phyloP scores from a whole-genome alignment of 2,329 filamentous ascomycete genomes.

The Madurella fahalii region DNA sequence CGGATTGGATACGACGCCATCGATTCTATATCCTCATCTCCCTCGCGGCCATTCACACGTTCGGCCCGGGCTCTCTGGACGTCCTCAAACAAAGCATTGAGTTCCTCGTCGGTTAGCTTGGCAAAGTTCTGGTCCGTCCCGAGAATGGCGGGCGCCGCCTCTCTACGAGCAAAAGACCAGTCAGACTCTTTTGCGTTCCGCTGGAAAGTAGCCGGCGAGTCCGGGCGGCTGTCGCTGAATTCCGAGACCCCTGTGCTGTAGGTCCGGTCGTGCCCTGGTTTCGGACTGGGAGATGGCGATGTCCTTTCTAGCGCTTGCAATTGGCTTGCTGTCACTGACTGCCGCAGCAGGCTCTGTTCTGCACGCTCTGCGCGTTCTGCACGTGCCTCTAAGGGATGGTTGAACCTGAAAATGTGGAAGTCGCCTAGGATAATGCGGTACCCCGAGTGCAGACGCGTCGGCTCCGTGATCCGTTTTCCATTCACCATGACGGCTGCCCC shows the following conservation, averaged over 20 bases:
- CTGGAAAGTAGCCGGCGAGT: slow-evolving; percentile 68
- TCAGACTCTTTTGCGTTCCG: slow-evolving; percentile 75
- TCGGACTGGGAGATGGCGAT: slow-evolving; percentile 54
- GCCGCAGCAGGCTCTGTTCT: slow-evolving; percentile 72
- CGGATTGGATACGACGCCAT: slow-evolving; percentile 80
- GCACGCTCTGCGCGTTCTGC: slow-evolving; percentile 86
- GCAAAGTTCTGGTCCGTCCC: slow-evolving; percentile 90
- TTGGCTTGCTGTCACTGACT: slow-evolving; percentile 66
- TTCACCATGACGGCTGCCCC: slow-evolving; percentile 99
- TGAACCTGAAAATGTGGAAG: slow-evolving; percentile 98
- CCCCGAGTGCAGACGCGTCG: slow-evolving; percentile 81
- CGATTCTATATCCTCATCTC: slow-evolving; percentile 87
- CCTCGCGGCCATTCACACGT: slow-evolving; percentile 67
- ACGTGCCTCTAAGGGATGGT: slow-evolving; percentile 91
- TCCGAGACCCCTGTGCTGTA: slow-evolving; percentile 77
- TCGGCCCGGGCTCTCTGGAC: slow-evolving; percentile 82
- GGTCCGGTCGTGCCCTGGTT: slow-evolving; percentile 70
- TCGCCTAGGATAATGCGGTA: slow-evolving; percentile 94
- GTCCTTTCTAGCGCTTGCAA: slow-evolving; percentile 54
- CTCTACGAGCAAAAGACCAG: slow-evolving; percentile 88
- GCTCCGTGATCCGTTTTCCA: slow-evolving; percentile 80
- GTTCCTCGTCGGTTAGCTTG: slow-evolving; percentile 85
- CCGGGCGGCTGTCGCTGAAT: slow-evolving; percentile 69
- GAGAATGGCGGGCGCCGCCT: slow-evolving; percentile 87
- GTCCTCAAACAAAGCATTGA: slow-evolving; percentile 90